Evolutionary conservation across 2,329 filamentous ascomycete species (phyloP), one percentile per base, ranked within the genome.

Genomic region (Orbilia blumenaviensis): DNA sequence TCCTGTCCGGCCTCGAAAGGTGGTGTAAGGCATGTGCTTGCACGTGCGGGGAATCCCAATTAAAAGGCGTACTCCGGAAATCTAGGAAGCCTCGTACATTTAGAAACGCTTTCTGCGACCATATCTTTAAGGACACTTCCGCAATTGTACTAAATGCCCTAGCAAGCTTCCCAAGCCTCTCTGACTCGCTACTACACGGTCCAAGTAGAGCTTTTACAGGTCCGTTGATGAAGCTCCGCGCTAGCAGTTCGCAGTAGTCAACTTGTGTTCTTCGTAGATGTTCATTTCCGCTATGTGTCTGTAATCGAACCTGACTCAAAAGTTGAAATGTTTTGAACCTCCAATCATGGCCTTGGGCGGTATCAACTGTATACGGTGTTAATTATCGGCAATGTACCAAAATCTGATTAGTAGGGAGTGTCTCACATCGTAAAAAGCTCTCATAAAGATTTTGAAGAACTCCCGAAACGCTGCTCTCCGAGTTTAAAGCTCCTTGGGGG

Each of bases 241-340:
- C 58, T 14, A 29, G 18, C 1, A 8, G 34, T 1, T 48, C 10
- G 27, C 58, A 46, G n/a, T 32, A 18, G 1, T 63, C 9, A 8
- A 18, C 18, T 14, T 21, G 58, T 3, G 5, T 18, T 16, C 18
- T 41, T 21, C 6, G 5, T 60, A 38, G 32, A 18, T 21, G 41
- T 44, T 18, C 41, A 21, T 38, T 38, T 38, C n/a, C n/a, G n/a
- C n/a, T n/a, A n/a, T n/a, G n/a, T 23, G 54, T 14, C 8, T 42
- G 32, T 2, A 10, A 23, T n/a, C 32, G 29, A 3, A 60, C 7
- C 18, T 60, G 54, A 2, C 16, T 34, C 14, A 63, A 25, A 12
- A 63, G 38, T 25, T 63, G 58, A 18, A 63, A 48, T 29, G 58
- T 63, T 18, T 63, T 21, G 18, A 63, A 63, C 16, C 58, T 2